phyloP scores from a whole-genome alignment of 2,329 filamentous ascomycete genomes.

The Monosporascus sp. region DNA sequence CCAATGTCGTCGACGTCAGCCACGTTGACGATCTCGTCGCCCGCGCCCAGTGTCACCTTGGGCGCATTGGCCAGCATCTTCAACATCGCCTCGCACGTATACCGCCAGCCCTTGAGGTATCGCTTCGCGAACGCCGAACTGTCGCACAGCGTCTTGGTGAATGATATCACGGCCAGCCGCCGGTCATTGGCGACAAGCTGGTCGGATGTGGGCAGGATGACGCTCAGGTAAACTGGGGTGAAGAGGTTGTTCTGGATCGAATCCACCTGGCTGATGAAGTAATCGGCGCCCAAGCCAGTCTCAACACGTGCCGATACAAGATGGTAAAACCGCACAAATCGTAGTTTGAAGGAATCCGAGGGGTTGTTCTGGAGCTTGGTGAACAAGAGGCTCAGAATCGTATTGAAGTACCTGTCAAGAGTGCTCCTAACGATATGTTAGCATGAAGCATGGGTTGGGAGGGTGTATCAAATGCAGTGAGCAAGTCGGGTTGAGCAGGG shows the following conservation, averaged over 20 bases:
- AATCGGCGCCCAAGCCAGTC: slow-evolving; percentile 83
- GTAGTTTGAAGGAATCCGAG: slow-evolving; percentile 75
- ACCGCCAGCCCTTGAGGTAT: slow-evolving; percentile 85
- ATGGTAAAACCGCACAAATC: slow-evolving; percentile 93
- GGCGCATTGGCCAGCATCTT: slow-evolving; percentile 88
- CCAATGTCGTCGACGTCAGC: slow-evolving; percentile 91
- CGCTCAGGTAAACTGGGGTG: slow-evolving; percentile 74
- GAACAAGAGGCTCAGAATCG: slow-evolving; percentile 78
- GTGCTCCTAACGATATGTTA: slow-evolving; percentile 40
- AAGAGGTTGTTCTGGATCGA: slow-evolving; percentile 76
- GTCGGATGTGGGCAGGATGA: slow-evolving; percentile 85
- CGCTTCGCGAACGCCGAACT: slow-evolving; percentile 76
- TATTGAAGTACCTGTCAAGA: slow-evolving; percentile 71
- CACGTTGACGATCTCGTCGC: slow-evolving; percentile 75
- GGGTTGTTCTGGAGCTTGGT: slow-evolving; percentile 63
- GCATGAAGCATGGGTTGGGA: neutral
- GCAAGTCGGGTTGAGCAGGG: neutral
- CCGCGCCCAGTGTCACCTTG: slow-evolving; percentile 54
- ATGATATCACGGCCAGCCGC: slow-evolving; percentile 87
- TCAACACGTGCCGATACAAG: slow-evolving; percentile 75
- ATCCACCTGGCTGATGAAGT: slow-evolving; percentile 82
- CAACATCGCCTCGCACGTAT: slow-evolving; percentile 83
- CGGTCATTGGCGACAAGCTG: slow-evolving; percentile 86
- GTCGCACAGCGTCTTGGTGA: slow-evolving; percentile 87
- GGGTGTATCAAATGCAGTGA: neutral